A percentile compares a stretch with the other conserved stretches of the same genome.
phyloP scores from a whole-genome alignment of 2,329 filamentous ascomycete species.

The Pyricularia sp. region DNA sequence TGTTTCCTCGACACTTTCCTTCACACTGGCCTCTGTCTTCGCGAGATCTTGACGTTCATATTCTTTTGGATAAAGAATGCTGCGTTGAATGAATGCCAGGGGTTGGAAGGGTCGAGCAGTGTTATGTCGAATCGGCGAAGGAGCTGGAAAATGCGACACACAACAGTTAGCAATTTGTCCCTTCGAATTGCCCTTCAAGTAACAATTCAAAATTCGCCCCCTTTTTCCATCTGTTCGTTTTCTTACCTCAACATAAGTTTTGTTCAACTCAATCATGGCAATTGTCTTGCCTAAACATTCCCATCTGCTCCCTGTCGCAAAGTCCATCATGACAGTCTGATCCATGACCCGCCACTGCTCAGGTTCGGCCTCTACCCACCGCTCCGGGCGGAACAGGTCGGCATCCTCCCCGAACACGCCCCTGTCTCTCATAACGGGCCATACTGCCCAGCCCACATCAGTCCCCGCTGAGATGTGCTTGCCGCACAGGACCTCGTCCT shows the following conservation, averaged over 20 bases:
- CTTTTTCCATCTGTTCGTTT: neutral
- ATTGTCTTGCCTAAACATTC: slow-evolving; percentile 26
- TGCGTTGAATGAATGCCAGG: slow-evolving; percentile 18
- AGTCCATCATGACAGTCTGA: slow-evolving; percentile 9
- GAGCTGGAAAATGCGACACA: slow-evolving; percentile 9
- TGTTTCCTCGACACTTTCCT: neutral
- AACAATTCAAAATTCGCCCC: too few species aligned
- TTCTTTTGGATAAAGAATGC: slow-evolving; percentile 15
- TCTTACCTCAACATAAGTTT: slow-evolving; percentile 25
- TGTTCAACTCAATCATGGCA: slow-evolving; percentile 26
- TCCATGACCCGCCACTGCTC: slow-evolving; percentile 16
- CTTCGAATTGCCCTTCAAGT: neutral
- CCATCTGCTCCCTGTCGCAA: slow-evolving; percentile 14
- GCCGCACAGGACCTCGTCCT: slow-evolving; percentile 3
- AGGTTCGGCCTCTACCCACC: slow-evolving; percentile 37
- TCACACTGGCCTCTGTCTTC: slow-evolving; percentile 2
- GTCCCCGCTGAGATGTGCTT: slow-evolving; percentile 7
- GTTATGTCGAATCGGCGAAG: slow-evolving; percentile 15
- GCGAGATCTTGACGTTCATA: slow-evolving; percentile 12
- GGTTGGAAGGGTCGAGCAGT: slow-evolving; percentile 14
- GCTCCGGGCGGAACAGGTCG: slow-evolving; percentile 44
- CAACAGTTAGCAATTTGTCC: neutral
- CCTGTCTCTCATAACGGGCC: slow-evolving; percentile 48
- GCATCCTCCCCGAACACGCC: slow-evolving; percentile 49
- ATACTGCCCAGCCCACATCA: slow-evolving; percentile 18